A percentile compares a stretch with the other conserved stretches of the same genome.
Conservation (phyloP, 192 early-diverging fungal genomes). For the Lunasporangiospora selenospora region DNA sequence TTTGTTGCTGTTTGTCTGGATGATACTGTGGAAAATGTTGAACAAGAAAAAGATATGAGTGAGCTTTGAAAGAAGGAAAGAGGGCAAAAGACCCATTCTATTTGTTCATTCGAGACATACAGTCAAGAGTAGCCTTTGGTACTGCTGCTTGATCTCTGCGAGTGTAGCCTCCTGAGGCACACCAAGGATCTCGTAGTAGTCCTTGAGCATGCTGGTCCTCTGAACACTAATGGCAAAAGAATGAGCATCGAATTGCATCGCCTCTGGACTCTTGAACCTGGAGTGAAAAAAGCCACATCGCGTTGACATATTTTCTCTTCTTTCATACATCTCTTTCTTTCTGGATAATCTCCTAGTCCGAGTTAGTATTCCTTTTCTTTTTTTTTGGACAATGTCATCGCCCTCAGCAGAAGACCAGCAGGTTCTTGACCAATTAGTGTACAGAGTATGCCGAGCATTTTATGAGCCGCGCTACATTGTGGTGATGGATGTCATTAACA, state of each 20-base stretch:
- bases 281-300: neutral
- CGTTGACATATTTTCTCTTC: neutral
- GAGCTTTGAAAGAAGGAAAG: too few species aligned
- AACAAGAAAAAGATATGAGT: neutral
- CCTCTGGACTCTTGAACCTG: neutral
- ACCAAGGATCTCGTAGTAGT: conserved; percentile 64
- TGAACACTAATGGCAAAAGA: too few species aligned
- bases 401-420: conserved; percentile 44
- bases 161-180: conserved; percentile 50
- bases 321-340: neutral
- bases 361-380: neutral
- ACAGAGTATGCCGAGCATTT: conserved; percentile 84
- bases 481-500: conserved; percentile 83
- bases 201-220: conserved; percentile 50
- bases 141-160: conserved; percentile 59
- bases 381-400: conserved; percentile 13
- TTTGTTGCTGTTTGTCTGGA: conserved; percentile 58
- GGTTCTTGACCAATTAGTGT: conserved; percentile 67
- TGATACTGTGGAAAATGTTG: conserved; percentile 50
- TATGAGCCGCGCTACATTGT: conserved; percentile 82
- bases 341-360: neutral
- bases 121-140: conserved; percentile 59
- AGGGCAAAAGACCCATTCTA: neutral
- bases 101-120: too few species aligned
- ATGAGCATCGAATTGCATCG: neutral